Evolutionary conservation across 768 basidiomycete species (phyloP), one percentile per base, ranked within the genome.

Genomic region (Agaricus sinodeliciosus): DNA sequence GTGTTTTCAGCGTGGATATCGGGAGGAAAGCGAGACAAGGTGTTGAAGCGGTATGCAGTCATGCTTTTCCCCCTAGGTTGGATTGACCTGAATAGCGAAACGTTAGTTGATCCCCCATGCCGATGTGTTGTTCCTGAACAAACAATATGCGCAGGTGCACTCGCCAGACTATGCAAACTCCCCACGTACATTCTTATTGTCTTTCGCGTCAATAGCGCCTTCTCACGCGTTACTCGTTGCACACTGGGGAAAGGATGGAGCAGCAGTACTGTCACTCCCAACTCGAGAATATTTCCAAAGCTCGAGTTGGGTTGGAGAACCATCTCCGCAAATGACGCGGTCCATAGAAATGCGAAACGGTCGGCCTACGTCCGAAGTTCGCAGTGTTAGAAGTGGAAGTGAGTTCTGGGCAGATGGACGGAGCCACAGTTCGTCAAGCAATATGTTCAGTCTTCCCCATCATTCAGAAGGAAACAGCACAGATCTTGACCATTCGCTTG

Each of bases 201-300:
- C 90, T 0, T 70, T 90, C 49, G 80, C 81, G 0, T 73, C 80
- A 9, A 75, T 78, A 31, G 87, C 81, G 0, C 75, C 87, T 2
- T 74, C 84, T 0, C 90, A 92, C 60, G 83, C 89, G 0, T 72
- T 93, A 0, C 81, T 92, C n/a, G 77, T 93, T 22, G 87, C 84
- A 2, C 74, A 91, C 60, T 91, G 90, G 78, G 89, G 89, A 5
- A 71, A 75, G 19, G 85, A 88, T 44, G 90, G 90, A 9, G 86
- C 85, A 1, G 90, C 90, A 0, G 82, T 88, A 3, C 76, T 92
- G 49, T 89, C 86, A 13, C 67, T 92, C 6, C 90, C 90, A 0
- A 91, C 90, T 0, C 78, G 79, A 58, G 90, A 93, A 59, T 93
- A 92, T 65, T 88, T 90, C 63, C 90, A 93, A 58, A 84, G 83